These are phyloP conservation scores for Penicillium arizonense DNA, from an alignment of 495 filamentous ascomycete species.

Conservation along the genomic window DNA sequence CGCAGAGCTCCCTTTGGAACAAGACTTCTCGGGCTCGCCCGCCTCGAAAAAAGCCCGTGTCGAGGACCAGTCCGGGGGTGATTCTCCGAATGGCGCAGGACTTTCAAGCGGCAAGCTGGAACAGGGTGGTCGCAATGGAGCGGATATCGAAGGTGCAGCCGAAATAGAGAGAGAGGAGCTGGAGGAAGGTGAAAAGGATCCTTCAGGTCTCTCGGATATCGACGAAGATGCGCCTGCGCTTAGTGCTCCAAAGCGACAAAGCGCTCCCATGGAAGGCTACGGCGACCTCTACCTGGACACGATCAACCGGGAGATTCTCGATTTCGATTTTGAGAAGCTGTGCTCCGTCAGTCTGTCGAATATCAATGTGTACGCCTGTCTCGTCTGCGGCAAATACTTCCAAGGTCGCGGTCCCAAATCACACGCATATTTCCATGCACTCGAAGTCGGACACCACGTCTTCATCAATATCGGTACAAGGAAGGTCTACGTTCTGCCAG, in stretches of 20 bases:
- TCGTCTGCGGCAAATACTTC: constrained; percentile 97
- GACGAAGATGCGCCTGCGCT: constrained; percentile 43
- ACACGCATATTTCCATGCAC: constrained; percentile 95
- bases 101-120: constrained; percentile 29
- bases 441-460: constrained; percentile 93
- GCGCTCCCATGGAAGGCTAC: constrained; percentile 82
- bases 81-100: constrained; percentile 38
- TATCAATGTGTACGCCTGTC: constrained; percentile 97
- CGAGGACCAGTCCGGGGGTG: constrained; percentile 48
- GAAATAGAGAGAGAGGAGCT: constrained; percentile 42
- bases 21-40: constrained; percentile 61
- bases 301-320: constrained; percentile 80
- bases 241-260: constrained; percentile 57
- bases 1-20: constrained; percentile 75
- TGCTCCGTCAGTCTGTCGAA: constrained; percentile 95
- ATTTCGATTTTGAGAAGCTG: constrained; percentile 98
- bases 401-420: constrained; percentile 92
- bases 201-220: constrained; percentile 28
- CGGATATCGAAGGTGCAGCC: constrained; percentile 36
- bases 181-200: constrained; percentile 35
- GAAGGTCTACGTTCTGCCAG: constrained; percentile 92
- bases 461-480: constrained; percentile 96
- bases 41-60: constrained; percentile 73
- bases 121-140: constrained; percentile 36
- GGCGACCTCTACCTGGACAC: constrained; percentile 97